These are phyloP conservation scores for Verticillium klebahnii DNA, from an alignment of 2,329 filamentous ascomycete species.

Conservation along the genomic window DNA sequence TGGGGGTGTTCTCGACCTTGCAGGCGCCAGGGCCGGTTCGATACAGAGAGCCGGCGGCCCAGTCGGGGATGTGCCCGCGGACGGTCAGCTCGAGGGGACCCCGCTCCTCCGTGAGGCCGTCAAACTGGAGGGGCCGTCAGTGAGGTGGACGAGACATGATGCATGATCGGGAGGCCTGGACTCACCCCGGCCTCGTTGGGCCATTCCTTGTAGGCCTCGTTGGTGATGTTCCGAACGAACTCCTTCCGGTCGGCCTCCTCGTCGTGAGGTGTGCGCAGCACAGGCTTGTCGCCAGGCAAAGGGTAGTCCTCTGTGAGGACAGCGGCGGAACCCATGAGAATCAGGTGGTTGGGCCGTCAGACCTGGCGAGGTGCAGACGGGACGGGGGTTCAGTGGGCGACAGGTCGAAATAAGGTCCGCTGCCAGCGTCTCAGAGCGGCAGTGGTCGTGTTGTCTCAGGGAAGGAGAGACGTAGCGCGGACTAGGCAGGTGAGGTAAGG, in stretches of 20 bases:
- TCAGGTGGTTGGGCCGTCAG: not conserved
- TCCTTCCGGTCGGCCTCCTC: constrained; percentile 6
- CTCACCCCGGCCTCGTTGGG: constrained; percentile 43
- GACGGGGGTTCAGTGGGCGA: not conserved
- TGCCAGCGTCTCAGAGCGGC: not conserved
- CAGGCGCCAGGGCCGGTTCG: constrained; percentile 68
- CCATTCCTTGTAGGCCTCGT: constrained; percentile 35
- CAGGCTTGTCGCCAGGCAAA: not conserved
- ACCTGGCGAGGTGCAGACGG: not conserved
- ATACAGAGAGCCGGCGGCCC: constrained; percentile 67
- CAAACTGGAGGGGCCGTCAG: constrained; percentile 46
- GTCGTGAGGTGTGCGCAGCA: constrained; percentile 8
- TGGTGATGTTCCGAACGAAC: constrained; percentile 11
- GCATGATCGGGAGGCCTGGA: not conserved
- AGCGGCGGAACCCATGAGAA: not conserved
- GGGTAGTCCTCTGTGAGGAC: not conserved
- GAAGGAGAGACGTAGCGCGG: not conserved
- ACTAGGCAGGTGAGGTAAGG: not conserved
- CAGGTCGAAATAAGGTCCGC: not conserved
- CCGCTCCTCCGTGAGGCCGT: constrained; percentile 60
- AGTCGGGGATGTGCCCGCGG: constrained; percentile 63
- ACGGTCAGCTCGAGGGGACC: constrained; percentile 60
- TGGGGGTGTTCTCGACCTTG: constrained; percentile 52
- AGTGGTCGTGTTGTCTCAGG: not conserved
- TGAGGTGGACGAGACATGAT: not conserved